phyloP scores from a whole-genome alignment of 352 stramenopile species.

The Globisporangium abappressorium region DNA sequence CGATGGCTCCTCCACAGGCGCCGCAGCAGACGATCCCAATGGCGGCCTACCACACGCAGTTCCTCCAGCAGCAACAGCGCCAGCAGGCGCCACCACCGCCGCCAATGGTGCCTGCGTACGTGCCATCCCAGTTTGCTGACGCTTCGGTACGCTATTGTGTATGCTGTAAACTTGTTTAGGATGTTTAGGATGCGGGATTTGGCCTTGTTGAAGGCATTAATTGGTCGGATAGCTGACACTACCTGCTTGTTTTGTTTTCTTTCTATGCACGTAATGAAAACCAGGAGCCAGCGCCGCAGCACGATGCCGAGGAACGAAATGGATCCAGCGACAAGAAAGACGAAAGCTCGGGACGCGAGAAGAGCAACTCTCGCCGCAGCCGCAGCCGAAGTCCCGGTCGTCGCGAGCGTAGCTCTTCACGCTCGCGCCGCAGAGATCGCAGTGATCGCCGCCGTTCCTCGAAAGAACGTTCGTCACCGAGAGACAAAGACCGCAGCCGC shows the following conservation, averaged over 20 bases:
- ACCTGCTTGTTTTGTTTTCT: neutral
- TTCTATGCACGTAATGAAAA: neutral
- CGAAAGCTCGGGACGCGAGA: conserved; percentile 15
- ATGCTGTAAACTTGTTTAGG: neutral
- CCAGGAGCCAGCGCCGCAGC: neutral
- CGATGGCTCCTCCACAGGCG: neutral
- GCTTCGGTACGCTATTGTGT: conserved; percentile 36
- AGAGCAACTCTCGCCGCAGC: conserved; percentile 13
- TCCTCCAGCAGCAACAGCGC: conserved; percentile 9
- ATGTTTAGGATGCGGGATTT: neutral
- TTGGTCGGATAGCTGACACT: neutral
- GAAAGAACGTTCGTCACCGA: conserved; percentile 12
- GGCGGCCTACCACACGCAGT: conserved; percentile 13
- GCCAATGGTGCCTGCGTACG: neutral
- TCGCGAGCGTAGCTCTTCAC: conserved; percentile 39
- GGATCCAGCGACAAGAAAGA: conserved; percentile 9
- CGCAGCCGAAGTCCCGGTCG: conserved; percentile 17
- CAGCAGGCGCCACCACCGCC: conserved; percentile 12
- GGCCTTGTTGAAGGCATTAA: neutral
- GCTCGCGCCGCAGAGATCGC: conserved; percentile 30
- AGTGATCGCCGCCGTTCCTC: conserved; percentile 24
- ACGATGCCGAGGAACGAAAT: conserved; percentile 7
- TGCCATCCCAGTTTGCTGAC: conserved; percentile 57
- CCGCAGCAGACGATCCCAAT: conserved; percentile 13
- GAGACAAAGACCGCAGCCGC: conserved; percentile 15